Percentiles rank a stretch among this genome's conserved stretches.
phyloP scores from a whole-genome alignment of 75 land plant genomes.

The Ceratopteris richardii region DNA sequence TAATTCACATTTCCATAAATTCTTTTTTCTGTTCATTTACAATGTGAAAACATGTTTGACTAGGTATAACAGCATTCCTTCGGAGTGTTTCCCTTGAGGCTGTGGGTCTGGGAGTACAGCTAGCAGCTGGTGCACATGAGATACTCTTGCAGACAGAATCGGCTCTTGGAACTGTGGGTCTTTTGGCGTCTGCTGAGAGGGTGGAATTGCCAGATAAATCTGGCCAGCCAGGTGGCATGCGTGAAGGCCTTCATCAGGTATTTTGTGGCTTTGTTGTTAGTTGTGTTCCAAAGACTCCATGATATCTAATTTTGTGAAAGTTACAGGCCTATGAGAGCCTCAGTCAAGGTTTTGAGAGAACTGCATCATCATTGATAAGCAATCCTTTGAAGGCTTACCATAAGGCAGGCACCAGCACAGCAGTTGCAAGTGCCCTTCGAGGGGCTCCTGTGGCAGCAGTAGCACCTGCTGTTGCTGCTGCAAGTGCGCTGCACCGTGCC shows the following conservation, averaged over 20 bases:
- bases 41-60: no score
- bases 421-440: slow-evolving; percentile 61
- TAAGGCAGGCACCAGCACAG: slow-evolving; percentile 59
- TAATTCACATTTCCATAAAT: no score
- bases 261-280: not conserved
- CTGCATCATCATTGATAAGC: slow-evolving; percentile 61
- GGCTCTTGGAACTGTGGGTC: slow-evolving; percentile 38
- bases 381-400: slow-evolving; percentile 66
- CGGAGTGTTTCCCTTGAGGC: slow-evolving; percentile 85
- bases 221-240: slow-evolving; percentile 65
- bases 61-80: slow-evolving; percentile 68
- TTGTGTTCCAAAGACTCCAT: not conserved
- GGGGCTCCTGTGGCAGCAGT: slow-evolving; percentile 74
- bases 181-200: slow-evolving; percentile 20
- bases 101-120: slow-evolving; percentile 69
- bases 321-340: slow-evolving; percentile 74
- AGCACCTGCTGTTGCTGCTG: slow-evolving; percentile 79
- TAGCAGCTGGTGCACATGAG: slow-evolving; percentile 89
- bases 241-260: slow-evolving; percentile 79
- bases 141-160: slow-evolving; percentile 68
- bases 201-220: slow-evolving; percentile 26
- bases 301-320: no score
- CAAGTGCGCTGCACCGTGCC: slow-evolving; percentile 65
- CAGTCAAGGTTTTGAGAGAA: slow-evolving; percentile 53
- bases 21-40: slow-evolving; percentile 1